Percentiles rank a stretch among this genome's conserved stretches.
Conservation (phyloP, 495 filamentous ascomycete species). For the Neurospora tetrasperma region DNA sequence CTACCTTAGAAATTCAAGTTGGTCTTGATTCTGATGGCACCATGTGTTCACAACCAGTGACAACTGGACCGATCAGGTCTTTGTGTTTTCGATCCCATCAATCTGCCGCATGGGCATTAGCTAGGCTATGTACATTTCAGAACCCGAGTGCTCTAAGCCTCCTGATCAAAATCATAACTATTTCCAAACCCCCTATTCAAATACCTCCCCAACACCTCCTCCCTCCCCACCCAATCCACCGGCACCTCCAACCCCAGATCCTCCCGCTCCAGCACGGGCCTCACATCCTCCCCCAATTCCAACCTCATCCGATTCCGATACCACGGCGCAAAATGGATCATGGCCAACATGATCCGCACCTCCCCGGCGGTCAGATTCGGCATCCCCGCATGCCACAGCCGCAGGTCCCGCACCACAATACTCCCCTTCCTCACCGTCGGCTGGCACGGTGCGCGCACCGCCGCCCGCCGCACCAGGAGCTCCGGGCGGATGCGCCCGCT, state of each 20-base stretch:
- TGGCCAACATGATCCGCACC: constrained; percentile 47
- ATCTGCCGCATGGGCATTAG: no score
- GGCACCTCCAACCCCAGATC: constrained; percentile 31
- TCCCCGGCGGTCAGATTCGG: constrained; percentile 39
- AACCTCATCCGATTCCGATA: constrained; percentile 37
- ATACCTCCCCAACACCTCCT: constrained; percentile 26
- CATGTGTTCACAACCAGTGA: no score
- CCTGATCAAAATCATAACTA: constrained; percentile 40
- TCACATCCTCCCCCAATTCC: constrained; percentile 37
- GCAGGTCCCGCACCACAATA: constrained; percentile 43
- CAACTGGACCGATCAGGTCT: no score
- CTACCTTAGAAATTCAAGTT: no score
- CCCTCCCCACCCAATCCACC: constrained; percentile 30
- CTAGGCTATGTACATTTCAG: no score
- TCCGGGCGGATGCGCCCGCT: constrained; percentile 33
- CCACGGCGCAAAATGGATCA: constrained; percentile 31
- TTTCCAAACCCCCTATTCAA: constrained; percentile 39
- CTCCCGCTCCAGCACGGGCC: constrained; percentile 23
- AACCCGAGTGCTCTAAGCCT: not conserved
- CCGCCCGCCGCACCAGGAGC: constrained; percentile 29
- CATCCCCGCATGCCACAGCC: constrained; percentile 53
- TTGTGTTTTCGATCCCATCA: no score
- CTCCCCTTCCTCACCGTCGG: constrained; percentile 41
- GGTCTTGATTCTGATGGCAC: no score
- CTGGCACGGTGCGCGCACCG: constrained; percentile 37